phyloP scores from a whole-genome alignment of 2,329 filamentous ascomycete genomes.

The Aspergillus fructus region DNA sequence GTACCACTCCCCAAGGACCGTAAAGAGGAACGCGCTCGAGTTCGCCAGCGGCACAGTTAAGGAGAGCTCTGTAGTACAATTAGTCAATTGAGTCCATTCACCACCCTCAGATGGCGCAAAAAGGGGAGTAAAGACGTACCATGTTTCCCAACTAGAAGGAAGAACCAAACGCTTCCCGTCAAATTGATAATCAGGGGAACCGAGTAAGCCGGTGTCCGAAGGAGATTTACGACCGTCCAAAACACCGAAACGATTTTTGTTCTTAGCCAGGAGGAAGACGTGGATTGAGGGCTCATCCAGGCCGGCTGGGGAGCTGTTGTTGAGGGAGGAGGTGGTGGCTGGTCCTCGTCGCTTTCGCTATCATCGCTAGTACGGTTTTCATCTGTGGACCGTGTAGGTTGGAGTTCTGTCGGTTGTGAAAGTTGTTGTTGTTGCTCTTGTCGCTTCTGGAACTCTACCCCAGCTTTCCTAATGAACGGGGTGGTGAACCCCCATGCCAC shows the following conservation, averaged over 20 bases:
- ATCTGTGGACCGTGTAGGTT: not conserved
- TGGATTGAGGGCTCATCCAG: constrained; percentile 19
- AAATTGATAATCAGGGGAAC: constrained; percentile 82
- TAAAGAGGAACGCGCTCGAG: constrained; percentile 92
- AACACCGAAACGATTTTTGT: constrained; percentile 63
- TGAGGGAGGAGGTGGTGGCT: not conserved
- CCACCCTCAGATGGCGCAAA: not conserved
- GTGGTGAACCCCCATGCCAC: constrained; percentile 92
- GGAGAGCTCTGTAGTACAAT: constrained; percentile 66
- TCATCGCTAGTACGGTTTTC: not conserved
- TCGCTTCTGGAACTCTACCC: constrained; percentile 69
- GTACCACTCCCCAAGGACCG: constrained; percentile 91
- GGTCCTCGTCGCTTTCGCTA: constrained; percentile 13
- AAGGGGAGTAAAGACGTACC: constrained; percentile 56
- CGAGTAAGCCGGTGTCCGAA: constrained; percentile 80
- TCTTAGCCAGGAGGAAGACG: constrained; percentile 56
- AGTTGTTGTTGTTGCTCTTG: constrained; percentile 28
- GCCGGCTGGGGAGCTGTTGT: constrained; percentile 12
- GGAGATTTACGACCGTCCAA: constrained; percentile 74
- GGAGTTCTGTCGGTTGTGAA: constrained; percentile 11
- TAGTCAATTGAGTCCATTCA: not conserved
- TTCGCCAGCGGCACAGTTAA: constrained; percentile 94
- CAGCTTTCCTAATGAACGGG: constrained; percentile 85
- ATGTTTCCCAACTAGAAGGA: constrained; percentile 86
- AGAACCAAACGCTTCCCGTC: constrained; percentile 95